A percentile compares a stretch with the other conserved stretches of the same genome.
These are phyloP conservation scores for Nitzschia putrida DNA, from an alignment of 108 stramenopile genomes.

Conservation along the genomic window DNA sequence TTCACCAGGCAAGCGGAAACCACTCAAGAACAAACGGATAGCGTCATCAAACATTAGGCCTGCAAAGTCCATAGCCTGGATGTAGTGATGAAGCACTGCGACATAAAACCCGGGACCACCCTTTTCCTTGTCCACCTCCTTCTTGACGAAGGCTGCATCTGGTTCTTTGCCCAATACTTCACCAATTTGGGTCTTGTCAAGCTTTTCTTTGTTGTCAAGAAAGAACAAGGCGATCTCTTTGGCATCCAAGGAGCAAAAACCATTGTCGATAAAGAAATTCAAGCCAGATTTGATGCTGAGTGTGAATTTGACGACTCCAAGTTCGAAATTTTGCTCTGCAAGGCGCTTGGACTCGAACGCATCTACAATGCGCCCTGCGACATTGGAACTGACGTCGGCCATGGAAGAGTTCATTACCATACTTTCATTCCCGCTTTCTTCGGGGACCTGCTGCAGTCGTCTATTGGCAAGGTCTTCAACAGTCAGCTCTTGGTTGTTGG, in stretches of 20 bases:
- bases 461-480: background rate
- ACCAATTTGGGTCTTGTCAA: constrained; percentile 99
- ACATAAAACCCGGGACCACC: constrained; percentile 89
- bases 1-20: constrained; percentile 98
- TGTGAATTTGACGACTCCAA: constrained; percentile 93
- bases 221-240: constrained; percentile 88
- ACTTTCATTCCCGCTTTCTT: background rate
- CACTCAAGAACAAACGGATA: constrained; percentile 92
- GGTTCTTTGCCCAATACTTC: constrained; percentile 96
- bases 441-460: too few relatives aligned
- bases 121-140: constrained; percentile 59
- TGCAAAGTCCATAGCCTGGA: constrained; percentile 84
- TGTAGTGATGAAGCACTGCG: constrained; percentile 91
- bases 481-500: background rate
- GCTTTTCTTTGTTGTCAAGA: constrained; percentile 78
- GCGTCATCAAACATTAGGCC: constrained; percentile 93
- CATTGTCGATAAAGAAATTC: constrained; percentile 83
- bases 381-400: constrained; percentile 8
- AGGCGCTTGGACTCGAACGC: constrained; percentile 65
- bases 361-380: constrained; percentile 41
- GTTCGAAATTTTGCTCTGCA: constrained; percentile 86
- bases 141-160: constrained; percentile 87
- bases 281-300: constrained; percentile 90
- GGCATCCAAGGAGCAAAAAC: constrained; percentile 84
- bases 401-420: background rate